Evolutionary conservation across 176 grass and related monocot genomes (phyloP), one percentile per base, ranked within the genome.

Genomic region (Juncus inflexus): DNA sequence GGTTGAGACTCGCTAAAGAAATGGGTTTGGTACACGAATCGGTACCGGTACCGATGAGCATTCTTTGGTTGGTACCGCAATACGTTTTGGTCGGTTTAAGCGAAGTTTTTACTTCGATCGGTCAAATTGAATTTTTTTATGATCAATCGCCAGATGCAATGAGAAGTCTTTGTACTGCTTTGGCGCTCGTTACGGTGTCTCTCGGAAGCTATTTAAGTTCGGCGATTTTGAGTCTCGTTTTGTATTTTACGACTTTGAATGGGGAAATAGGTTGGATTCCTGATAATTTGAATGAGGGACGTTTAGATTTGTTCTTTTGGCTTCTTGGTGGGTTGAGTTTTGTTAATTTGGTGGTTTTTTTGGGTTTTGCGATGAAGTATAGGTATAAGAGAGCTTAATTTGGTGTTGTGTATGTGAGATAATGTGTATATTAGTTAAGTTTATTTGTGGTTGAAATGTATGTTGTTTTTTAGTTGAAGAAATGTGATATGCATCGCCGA

Each of bases 291-390:
- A 95, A 96, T 6, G 81, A 96, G 79, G 91, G 91, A 37, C 87
- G 87, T 64, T 84, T 96, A 3, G 91, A 90, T 60, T 76, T 77
- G n/a, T 96, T 90, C 79, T 96, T 96, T 78, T 96, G 79, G 81
- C 81, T 96, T 56, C 76, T 96, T 71, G 73, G 81, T 55, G 91
- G 55, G 37, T 80, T 90, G 58, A 90, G 84, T 58, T 62, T 83
- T 54, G 43, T 76, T 1, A 90, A 96, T 83, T 73, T 97, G 5
- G 16, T 91, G 69, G 81, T 81, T 70, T 96, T 76, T 36, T 45
- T 78, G 70, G 57, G 56, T 7, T 96, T 75, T 63, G 79, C 87
- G 49, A 58, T 67, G 4, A 87, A 76, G 74, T 96, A 87, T 60
- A 96, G 13, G 69, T 90, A 84, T 51, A 96, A 90, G 84, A 87